Conservation (phyloP, 805 yeast genomes). For the Starmera quercuum region DNA sequence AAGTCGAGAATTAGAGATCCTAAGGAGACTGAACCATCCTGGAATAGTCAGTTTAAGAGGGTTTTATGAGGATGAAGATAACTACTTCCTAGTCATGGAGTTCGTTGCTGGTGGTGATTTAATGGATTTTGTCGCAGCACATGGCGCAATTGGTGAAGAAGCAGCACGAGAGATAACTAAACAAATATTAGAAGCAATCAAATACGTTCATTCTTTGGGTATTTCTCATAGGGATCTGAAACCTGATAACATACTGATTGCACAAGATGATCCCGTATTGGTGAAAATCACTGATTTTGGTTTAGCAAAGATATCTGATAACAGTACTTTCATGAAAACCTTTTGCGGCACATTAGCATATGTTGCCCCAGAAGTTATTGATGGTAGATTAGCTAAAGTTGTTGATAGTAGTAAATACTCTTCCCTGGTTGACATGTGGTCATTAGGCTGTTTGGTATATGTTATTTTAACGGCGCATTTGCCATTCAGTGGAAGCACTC, state of each 20-base stretch:
- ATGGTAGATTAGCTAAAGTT: conserved; percentile 26
- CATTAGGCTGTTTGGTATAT: conserved; percentile 88
- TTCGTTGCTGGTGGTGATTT: conserved; percentile 94
- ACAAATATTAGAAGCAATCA: conserved; percentile 78
- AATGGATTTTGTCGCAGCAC: conserved; percentile 93
- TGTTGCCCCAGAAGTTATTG: conserved; percentile 88
- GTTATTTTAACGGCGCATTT: conserved; percentile 88
- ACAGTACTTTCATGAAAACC: conserved; percentile 83
- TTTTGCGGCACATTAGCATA: conserved; percentile 97
- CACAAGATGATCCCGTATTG: conserved; percentile 82
- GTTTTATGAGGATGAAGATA: conserved; percentile 75
- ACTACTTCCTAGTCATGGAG: conserved; percentile 89
- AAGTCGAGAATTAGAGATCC: conserved; percentile 75
- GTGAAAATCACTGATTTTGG: conserved; percentile 98
- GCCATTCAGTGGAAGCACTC: conserved; percentile 92
- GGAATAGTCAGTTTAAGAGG: conserved; percentile 79
- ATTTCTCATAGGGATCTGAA: conserved; percentile 95
- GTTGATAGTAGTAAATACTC: conserved; percentile 46
- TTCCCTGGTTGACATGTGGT: conserved; percentile 94
- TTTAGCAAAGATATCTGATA: conserved; percentile 81
- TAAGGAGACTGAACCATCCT: conserved; percentile 73
- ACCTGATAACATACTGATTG: conserved; percentile 91
- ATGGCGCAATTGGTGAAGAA: conserved; percentile 87
- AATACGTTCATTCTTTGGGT: conserved; percentile 82
- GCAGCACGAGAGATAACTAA: conserved; percentile 81